Base-by-base conservation (phyloP, 306 rosid genomes). In the Quercus gilva region DNA sequence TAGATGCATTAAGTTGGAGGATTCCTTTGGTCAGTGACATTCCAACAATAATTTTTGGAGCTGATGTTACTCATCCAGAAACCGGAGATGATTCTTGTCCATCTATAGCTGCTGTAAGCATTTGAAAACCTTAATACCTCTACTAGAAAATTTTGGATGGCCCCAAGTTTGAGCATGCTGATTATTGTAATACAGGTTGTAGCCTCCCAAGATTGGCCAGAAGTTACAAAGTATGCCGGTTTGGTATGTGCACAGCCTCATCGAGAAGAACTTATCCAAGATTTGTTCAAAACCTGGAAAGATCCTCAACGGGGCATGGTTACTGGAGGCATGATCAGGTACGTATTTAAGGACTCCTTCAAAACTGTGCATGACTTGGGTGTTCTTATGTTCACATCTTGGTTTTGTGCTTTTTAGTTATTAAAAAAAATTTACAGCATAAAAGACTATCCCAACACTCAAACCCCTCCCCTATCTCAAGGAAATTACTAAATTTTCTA, bases 201-300 rank as follows among this genome's bases (percentile, higher is more conserved):
- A 79, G 94, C 97, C 49, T 92, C 94, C 70, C 97, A 90, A 81
- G 97, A 92, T 80, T 92, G 97, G 97, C 97, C 97, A 26, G 97
- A 90, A 85, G 88, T 92, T 70, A 89, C 93, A 31, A 92, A 89
- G 64, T 90, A 92, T 83, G 94, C 94, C 28, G 97, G 97, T 57
- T 79, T 92, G 60, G 94, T 92, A 57, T 87, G 92, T 51, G 91
- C 97, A 76, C 97, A 92, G 83, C 78, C 94, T 57, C 97, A 87
- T 74, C 88, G 97, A 3, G 89, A 90, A 83, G 97, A 92, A 80
- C 90, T 88, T 75, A 90, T 92, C 81, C 92, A 92, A 83, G 94
- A 92, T 77, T 85, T 92, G 76, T 92, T 79, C 80, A 92, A 87
- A 85, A 84, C 92, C 33, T 90, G 93, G 97, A 85, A 90, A 71